Conservation (phyloP, 2,329 filamentous ascomycete species). For the Thelonectria blattea region DNA sequence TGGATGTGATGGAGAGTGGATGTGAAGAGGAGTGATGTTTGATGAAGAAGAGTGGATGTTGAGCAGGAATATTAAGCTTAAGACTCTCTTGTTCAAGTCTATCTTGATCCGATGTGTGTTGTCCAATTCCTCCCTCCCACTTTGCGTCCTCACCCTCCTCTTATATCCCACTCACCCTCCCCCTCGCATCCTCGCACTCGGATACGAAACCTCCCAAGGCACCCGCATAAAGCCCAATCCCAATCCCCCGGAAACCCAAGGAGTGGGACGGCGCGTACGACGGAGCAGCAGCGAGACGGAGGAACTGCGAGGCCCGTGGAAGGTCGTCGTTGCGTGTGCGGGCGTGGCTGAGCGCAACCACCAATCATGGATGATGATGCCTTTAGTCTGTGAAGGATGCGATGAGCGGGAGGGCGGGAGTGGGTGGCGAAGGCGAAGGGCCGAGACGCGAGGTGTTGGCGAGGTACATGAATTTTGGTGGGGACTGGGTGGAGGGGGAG, state of each 20-base stretch:
- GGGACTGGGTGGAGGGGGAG: not conserved
- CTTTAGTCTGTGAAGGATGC: not conserved
- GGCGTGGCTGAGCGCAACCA: conserved; percentile 26
- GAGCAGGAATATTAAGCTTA: conserved; percentile 14
- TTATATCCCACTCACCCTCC: conserved; percentile 25
- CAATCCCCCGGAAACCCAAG: conserved; percentile 10
- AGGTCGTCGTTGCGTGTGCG: conserved; percentile 18
- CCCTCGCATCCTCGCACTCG: not conserved
- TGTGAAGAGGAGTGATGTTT: not conserved
- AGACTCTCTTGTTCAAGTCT: conserved; percentile 6
- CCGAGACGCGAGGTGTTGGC: conserved; percentile 17
- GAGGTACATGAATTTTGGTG: not conserved
- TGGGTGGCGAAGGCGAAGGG: conserved; percentile 11
- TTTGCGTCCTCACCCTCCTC: not conserved
- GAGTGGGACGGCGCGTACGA: conserved; percentile 7
- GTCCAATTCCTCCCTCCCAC: not conserved
- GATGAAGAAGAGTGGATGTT: too few species aligned
- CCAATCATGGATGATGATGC: not conserved
- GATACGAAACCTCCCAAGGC: not conserved
- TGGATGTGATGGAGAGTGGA: not conserved
- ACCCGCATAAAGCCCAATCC: not conserved
- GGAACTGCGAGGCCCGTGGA: not conserved
- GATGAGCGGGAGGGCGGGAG: not conserved
- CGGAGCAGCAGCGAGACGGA: conserved; percentile 7
- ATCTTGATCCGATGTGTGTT: conserved; percentile 2